phyloP scores from a whole-genome alignment of 495 filamentous ascomycete genomes.

The Hypoxylon perforatum region DNA sequence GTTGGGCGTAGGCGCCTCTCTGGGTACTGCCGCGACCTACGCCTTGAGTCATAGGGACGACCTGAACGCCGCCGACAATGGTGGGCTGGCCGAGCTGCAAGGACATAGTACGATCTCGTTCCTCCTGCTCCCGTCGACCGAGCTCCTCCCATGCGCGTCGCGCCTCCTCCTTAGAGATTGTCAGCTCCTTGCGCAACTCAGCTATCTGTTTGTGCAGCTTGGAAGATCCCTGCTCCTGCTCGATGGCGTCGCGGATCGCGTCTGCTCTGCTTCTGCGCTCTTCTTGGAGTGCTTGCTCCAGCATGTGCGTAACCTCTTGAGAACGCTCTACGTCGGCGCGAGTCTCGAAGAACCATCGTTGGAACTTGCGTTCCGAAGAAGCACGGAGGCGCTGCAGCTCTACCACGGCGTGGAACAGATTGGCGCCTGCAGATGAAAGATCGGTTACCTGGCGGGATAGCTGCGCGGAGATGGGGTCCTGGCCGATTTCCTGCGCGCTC shows the following conservation, averaged over 20 bases:
- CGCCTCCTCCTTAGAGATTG: conserved; percentile 96
- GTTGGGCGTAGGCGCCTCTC: conserved; percentile 52
- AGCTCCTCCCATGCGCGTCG: conserved; percentile 97
- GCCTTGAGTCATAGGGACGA: conserved; percentile 92
- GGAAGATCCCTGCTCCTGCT: conserved; percentile 71
- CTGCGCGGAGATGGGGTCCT: conserved; percentile 85
- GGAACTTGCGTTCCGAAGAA: conserved; percentile 96
- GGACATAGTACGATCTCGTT: conserved; percentile 87
- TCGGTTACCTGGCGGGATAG: conserved; percentile 94
- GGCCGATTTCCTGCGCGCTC: conserved; percentile 83
- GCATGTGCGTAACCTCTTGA: conserved; percentile 83
- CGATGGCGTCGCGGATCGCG: conserved; percentile 69
- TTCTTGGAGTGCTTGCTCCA: conserved; percentile 75
- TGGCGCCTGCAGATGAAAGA: conserved; percentile 93
- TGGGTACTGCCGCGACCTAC: conserved; percentile 71
- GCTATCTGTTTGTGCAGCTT: conserved; percentile 78
- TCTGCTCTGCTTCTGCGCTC: conserved; percentile 78
- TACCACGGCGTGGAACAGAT: conserved; percentile 96
- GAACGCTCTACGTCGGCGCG: conserved; percentile 86
- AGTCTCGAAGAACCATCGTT: conserved; percentile 98
- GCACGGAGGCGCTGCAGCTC: conserved; percentile 96
- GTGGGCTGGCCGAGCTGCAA: conserved; percentile 90
- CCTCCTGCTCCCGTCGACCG: conserved; percentile 91
- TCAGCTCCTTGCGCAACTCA: conserved; percentile 89
- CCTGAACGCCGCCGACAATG: conserved; percentile 90